Evolutionary conservation across 2,329 filamentous ascomycete genomes (phyloP).

Genomic region (Aureobasidium mangrovei): DNA sequence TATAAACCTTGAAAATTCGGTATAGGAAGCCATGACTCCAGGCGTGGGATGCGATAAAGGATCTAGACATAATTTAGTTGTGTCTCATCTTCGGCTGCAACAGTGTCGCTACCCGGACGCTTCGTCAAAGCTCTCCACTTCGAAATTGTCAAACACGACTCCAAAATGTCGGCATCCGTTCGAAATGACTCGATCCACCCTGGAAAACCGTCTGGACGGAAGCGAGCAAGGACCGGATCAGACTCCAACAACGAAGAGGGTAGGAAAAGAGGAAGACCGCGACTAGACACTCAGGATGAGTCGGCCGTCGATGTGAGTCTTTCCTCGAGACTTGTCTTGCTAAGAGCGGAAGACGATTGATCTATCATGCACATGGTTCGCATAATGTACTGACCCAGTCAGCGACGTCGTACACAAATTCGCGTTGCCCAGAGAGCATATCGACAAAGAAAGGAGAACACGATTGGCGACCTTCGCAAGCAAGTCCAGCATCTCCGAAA

Average conservation of each 20-base stretch:
- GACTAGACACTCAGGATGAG: constrained; percentile 68
- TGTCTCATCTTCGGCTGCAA: not conserved
- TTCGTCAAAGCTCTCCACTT: not conserved
- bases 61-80: not conserved
- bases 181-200: constrained; percentile 2
- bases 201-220: constrained; percentile 2
- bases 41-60: not conserved
- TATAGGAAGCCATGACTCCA: not conserved
- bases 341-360: not conserved
- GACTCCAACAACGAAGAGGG: constrained; percentile 24
- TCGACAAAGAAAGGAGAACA: constrained; percentile 72
- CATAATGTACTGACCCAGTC: not conserved
- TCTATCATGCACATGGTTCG: constrained; percentile 7
- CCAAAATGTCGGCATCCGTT: not conserved
- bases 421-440: constrained; percentile 80
- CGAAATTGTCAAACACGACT: not conserved
- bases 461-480: constrained; percentile 63
- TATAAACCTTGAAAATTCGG: not conserved
- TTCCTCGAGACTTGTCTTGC: constrained; percentile 3
- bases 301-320: constrained; percentile 66
- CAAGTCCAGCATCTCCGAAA: constrained; percentile 61
- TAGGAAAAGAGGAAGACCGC: constrained; percentile 61
- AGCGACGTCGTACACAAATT: constrained; percentile 80
- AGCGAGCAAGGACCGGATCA: constrained; percentile 6
- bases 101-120: no score